Evolutionary conservation across 2,329 filamentous ascomycete genomes (phyloP).

Genomic region (Ophiostoma pallidulum): DNA sequence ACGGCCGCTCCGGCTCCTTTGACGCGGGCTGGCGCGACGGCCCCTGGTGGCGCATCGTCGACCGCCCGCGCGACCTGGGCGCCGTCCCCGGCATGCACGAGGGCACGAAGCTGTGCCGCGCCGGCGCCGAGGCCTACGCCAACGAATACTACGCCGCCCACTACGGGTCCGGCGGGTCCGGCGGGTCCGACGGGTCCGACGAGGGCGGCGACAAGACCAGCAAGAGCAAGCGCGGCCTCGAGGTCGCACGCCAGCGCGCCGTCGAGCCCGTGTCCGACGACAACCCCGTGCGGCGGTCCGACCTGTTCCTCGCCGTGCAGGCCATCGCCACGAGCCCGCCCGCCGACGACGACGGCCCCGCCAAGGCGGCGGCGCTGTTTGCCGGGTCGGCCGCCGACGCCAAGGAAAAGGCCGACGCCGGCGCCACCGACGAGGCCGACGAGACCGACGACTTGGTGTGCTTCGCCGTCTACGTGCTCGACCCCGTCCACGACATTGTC

Average conservation of each 20-base stretch:
- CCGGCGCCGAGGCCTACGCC: conserved; percentile 80
- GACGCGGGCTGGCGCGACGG: conserved; percentile 82
- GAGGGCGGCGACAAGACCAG: background rate
- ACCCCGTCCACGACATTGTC: conserved; percentile 84
- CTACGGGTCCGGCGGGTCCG: conserved; percentile 57
- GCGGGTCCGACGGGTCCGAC: no score
- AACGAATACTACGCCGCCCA: conserved; percentile 70
- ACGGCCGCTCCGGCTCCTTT: no score
- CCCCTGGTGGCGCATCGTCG: conserved; percentile 83
- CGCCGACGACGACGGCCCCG: conserved; percentile 30
- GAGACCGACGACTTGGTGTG: conserved; percentile 50
- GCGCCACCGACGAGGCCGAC: conserved; percentile 57
- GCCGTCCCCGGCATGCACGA: conserved; percentile 72
- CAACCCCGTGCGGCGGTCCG: conserved; percentile 84
- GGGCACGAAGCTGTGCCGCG: conserved; percentile 83
- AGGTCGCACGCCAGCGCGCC: conserved; percentile 69
- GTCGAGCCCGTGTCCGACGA: conserved; percentile 69
- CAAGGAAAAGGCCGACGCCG: conserved; percentile 51
- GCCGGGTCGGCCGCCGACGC: conserved; percentile 37
- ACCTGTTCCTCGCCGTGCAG: conserved; percentile 94
- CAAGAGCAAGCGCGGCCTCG: conserved; percentile 45
- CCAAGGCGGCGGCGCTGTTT: no score
- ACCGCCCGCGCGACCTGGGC: conserved; percentile 64
- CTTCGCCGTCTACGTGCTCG: conserved; percentile 72
- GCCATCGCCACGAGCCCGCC: conserved; percentile 48